Conservation (phyloP, 2,329 filamentous ascomycete genomes). For the Aspergillus fumigatiaffinis region DNA sequence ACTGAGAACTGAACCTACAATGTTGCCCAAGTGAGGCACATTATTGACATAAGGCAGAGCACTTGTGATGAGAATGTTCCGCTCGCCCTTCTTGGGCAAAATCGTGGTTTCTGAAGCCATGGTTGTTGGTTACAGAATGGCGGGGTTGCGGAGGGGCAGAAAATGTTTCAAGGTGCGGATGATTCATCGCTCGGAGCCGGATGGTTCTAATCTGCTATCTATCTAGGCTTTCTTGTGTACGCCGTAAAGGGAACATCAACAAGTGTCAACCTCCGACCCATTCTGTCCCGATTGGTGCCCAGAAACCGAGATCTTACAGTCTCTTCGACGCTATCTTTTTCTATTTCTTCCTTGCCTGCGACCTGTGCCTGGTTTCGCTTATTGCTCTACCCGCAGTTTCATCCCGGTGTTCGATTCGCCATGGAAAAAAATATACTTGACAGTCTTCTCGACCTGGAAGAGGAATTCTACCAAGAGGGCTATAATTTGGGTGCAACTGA, state of each 20-base stretch:
- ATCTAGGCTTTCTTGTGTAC: constrained; percentile 57
- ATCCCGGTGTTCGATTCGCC: neutral
- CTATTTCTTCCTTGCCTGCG: neutral
- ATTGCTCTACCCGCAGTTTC: neutral
- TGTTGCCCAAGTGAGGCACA: constrained; percentile 81
- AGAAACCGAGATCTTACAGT: neutral
- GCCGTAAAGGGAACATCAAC: constrained; percentile 54
- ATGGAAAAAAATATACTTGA: constrained; percentile 53
- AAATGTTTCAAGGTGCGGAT: constrained; percentile 11
- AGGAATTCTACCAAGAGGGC: constrained; percentile 76
- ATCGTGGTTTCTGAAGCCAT: constrained; percentile 40
- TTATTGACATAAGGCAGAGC: constrained; percentile 84
- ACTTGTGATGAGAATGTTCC: constrained; percentile 85
- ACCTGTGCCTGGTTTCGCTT: neutral
- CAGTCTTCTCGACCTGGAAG: constrained; percentile 57
- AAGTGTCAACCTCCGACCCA: neutral
- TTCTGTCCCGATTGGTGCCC: neutral
- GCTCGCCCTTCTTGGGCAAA: constrained; percentile 67
- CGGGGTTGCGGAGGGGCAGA: constrained; percentile 15
- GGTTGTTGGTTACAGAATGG: constrained; percentile 15
- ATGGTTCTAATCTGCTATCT: constrained; percentile 53
- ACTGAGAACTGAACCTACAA: constrained; percentile 80
- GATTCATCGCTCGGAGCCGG: constrained; percentile 28
- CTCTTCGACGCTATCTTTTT: neutral
- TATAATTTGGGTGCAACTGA: constrained; percentile 71